Evolutionary conservation across 1,284 basidiomycete species (phyloP).

Genomic region (Cutaneotrichosporon daszewskae): DNA sequence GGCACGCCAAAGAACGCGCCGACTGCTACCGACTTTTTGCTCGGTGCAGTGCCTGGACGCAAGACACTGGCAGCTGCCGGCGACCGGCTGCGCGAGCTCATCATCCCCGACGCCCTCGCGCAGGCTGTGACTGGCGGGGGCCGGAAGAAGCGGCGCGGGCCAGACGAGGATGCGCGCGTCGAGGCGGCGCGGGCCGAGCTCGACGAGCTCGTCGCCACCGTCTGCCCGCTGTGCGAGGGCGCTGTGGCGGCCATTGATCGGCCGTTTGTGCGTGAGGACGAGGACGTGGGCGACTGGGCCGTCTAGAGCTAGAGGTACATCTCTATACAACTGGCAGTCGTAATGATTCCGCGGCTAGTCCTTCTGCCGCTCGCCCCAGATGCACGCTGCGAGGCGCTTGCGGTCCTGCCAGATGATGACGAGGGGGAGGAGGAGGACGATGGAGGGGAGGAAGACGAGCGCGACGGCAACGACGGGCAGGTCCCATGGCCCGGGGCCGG

Average conservation of each 20-base stretch:
- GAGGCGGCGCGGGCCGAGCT: constrained; percentile 64
- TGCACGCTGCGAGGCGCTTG: no score
- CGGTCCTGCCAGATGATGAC: no score
- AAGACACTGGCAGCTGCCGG: constrained; percentile 80
- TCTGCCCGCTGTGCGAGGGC: constrained; percentile 83
- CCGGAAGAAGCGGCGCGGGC: constrained; percentile 49
- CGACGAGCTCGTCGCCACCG: constrained; percentile 78
- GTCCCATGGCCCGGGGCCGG: no score
- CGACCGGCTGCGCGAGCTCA: constrained; percentile 79
- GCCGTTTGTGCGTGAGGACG: constrained; percentile 74
- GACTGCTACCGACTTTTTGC: constrained; percentile 30
- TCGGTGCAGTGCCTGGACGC: constrained; percentile 54
- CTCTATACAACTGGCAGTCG: no score
- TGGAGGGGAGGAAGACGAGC: no score
- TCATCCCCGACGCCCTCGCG: constrained; percentile 84
- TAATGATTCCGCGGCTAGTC: no score
- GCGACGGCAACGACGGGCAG: no score
- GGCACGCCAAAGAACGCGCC: constrained; percentile 22
- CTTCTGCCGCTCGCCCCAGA: no score
- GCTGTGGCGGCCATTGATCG: constrained; percentile 77
- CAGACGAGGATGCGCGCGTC: constrained; percentile 54
- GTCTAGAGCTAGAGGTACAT: constrained; percentile 58
- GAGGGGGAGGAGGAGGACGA: no score
- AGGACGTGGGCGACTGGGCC: constrained; percentile 73
- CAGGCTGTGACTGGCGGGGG: constrained; percentile 38